Evolutionary conservation across 768 basidiomycete genomes (phyloP), one percentile per base, ranked within the genome.

Genomic region (Gloeopeniophorella convolvens): DNA sequence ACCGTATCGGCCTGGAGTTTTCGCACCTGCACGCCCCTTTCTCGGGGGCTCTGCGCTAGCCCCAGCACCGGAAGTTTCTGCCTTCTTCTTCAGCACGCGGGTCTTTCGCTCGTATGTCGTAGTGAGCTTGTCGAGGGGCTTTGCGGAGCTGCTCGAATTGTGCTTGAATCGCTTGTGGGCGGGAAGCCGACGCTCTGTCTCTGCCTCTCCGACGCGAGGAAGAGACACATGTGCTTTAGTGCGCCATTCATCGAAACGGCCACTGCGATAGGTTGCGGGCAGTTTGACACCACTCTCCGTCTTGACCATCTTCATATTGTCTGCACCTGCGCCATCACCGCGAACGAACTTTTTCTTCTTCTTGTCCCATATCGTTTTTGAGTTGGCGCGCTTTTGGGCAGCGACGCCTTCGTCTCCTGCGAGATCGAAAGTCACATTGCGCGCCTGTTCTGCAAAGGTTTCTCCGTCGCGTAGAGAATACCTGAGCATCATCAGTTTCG

Each of bases 231-330:
- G 82, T 43, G 74, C 81, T 67, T 88, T 89, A 53, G 78, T 73
- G 66, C 85, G 88, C 96, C 96, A 99, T 64, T 95, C 92, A 48
- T 95, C 89, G 65, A 90, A 99, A 13, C 90, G 81, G 10, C 96
- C 96, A 59, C 87, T 91, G 45, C 88, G 83, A 68, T 92, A 99
- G 9, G 84, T 84, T 3, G 92, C 92, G 3, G 96, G 95, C 16
- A 99, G 74, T 41, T 85, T 82, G 13, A 85, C 81, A 3, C 96
- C 96, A 59, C 84, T 92, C 67, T 99, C 96, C 0, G 92, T 92
- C 59, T 79, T 82, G 59, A 99, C 85, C 57, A 98, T 75, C 68
- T 96, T 97, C 60, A 95, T 75, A 65, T 97, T 96, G 65, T 97
- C 92, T 7, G 92, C 80, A 16, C 92, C 95, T 36, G 69, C 74